Conservation (phyloP, 768 basidiomycete genomes). For the Termitomyces sp. region DNA sequence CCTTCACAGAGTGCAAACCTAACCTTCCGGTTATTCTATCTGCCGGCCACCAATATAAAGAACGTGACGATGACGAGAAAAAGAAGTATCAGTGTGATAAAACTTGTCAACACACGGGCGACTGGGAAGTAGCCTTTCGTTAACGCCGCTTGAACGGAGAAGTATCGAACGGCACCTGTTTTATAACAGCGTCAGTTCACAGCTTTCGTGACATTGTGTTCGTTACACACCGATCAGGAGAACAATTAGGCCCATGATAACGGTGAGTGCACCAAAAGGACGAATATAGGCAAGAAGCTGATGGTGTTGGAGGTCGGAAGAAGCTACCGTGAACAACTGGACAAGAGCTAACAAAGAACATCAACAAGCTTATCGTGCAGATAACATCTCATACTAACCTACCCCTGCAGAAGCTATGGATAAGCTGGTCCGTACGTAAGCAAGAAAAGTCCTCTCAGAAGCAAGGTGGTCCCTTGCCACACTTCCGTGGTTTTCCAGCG, state of each 20-base stretch:
- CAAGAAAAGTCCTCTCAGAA: conserved; percentile 46
- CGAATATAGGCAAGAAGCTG: conserved; percentile 17
- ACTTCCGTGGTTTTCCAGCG: conserved; percentile 41
- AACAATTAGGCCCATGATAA: conserved; percentile 14
- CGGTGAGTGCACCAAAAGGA: conserved; percentile 17
- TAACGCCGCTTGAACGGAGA: conserved; percentile 17
- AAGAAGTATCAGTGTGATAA: conserved; percentile 13
- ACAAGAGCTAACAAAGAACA: conserved; percentile 12
- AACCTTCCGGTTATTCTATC: conserved; percentile 3
- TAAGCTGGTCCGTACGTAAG: conserved; percentile 48
- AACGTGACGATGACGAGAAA: conserved; percentile 15
- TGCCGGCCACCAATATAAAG: conserved; percentile 14
- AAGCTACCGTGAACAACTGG: conserved; percentile 17
- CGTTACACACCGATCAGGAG: conserved; percentile 14
- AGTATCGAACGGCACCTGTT: conserved; percentile 16
- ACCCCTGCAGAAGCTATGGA: conserved; percentile 48
- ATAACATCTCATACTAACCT: conserved; percentile 14
- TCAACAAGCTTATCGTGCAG: background rate
- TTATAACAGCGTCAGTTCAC: background rate
- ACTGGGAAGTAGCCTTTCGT: conserved; percentile 19
- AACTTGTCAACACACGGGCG: conserved; percentile 10
- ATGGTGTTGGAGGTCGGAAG: conserved; percentile 10
- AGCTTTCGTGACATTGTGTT: background rate
- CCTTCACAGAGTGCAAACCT: background rate
- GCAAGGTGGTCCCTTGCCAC: conserved; percentile 52